phyloP scores from a whole-genome alignment of 352 stramenopile genomes.

The Globisporangium ultimum region DNA sequence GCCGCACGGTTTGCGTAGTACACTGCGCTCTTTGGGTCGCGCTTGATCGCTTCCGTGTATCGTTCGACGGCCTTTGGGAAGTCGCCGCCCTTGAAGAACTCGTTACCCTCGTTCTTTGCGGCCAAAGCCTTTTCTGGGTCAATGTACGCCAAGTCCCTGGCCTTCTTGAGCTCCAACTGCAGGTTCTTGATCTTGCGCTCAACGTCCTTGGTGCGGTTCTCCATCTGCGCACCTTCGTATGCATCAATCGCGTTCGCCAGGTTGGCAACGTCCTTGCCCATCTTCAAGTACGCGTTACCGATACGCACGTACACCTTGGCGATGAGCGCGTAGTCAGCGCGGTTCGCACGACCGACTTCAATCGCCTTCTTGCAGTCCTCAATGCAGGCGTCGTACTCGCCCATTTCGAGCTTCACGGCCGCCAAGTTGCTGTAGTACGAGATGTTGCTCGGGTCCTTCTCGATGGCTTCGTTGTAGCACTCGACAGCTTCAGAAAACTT shows the following conservation, averaged over 20 bases:
- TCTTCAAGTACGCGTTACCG: conserved; percentile 96
- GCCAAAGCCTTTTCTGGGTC: conserved; percentile 96
- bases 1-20: conserved; percentile 99
- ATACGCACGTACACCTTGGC: conserved; percentile 95
- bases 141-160: conserved; percentile 92
- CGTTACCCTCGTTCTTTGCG: conserved; percentile 98
- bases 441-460: conserved; percentile 95
- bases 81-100: conserved; percentile 95
- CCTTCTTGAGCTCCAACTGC: conserved; percentile 95
- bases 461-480: conserved; percentile 96
- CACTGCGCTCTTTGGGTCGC: conserved; percentile 95
- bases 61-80: conserved; percentile 92
- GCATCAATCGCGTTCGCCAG: conserved; percentile 79
- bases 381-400: conserved; percentile 94
- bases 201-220: conserved; percentile 90
- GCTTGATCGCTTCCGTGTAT: conserved; percentile 99
- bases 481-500: conserved; percentile 93
- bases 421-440: conserved; percentile 97
- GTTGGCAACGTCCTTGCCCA: conserved; percentile 87
- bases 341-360: conserved; percentile 93
- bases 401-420: conserved; percentile 96
- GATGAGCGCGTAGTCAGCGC: conserved; percentile 95
- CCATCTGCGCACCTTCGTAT: conserved; percentile 86
- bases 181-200: conserved; percentile 95
- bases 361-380: conserved; percentile 94